A percentile compares a stretch with the other conserved stretches of the same genome.
These are phyloP conservation scores for Aspergillus olivimuriae DNA, from an alignment of 495 filamentous ascomycete genomes.

Conservation along the genomic window DNA sequence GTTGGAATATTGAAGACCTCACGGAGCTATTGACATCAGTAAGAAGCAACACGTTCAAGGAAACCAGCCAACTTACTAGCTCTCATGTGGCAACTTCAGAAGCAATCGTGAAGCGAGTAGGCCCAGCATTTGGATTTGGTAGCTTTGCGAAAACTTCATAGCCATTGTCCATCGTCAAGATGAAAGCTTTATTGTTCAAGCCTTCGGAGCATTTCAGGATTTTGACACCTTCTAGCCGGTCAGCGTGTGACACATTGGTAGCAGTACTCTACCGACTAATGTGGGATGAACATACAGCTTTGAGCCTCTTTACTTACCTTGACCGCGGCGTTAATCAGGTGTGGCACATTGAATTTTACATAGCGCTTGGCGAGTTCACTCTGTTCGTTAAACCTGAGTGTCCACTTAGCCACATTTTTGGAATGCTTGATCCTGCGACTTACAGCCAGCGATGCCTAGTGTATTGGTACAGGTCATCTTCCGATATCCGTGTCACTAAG, in stretches of 20 bases:
- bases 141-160: neutral
- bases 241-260: neutral
- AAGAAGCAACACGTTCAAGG: neutral
- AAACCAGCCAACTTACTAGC: neutral
- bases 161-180: constrained; percentile 1
- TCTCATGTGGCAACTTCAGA: neutral
- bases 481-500: neutral
- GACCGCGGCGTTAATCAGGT: constrained; percentile 27
- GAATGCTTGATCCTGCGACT: constrained; percentile 6
- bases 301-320: constrained; percentile 21
- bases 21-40: constrained; percentile 25
- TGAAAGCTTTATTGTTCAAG: constrained; percentile 19
- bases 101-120: neutral
- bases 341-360: constrained; percentile 30
- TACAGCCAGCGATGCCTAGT: constrained; percentile 31
- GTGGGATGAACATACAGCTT: constrained; percentile 25
- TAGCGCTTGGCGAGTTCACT: constrained; percentile 28
- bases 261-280: too few relatives aligned
- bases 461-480: constrained; percentile 11
- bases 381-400: constrained; percentile 30
- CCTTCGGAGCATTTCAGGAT: constrained; percentile 30
- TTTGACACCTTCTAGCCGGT: constrained; percentile 20
- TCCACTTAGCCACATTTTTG: constrained; percentile 4
- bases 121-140: neutral
- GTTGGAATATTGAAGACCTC: constrained; percentile 27